Evolutionary conservation across 768 basidiomycete species (phyloP).

Genomic region (Termitomyces sp.): DNA sequence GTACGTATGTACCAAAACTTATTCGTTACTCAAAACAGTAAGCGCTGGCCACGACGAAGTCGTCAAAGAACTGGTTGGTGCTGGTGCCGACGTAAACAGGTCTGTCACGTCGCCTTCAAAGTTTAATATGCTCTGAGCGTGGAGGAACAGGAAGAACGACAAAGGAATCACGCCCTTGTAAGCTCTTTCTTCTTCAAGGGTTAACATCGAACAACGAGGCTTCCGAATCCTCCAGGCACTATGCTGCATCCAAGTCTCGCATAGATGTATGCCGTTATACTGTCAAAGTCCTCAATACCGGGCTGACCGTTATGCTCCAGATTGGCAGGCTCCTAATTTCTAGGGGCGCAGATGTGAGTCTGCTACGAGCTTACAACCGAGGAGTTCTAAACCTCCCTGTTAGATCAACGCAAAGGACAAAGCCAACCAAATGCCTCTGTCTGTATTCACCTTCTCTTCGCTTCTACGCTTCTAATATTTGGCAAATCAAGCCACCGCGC

Average conservation of each 20-base stretch:
- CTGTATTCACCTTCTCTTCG: conserved; percentile 25
- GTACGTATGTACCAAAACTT: conserved; percentile 7
- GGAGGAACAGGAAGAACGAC: conserved; percentile 54
- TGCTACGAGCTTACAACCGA: conserved; percentile 25
- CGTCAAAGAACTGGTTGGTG: conserved; percentile 73
- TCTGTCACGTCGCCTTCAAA: conserved; percentile 21
- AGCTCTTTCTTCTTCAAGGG: conserved; percentile 24
- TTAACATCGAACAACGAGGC: conserved; percentile 14
- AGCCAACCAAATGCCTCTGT: conserved; percentile 91
- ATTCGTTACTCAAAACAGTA: conserved; percentile 39
- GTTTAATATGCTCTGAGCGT: conserved; percentile 17
- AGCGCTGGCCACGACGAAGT: conserved; percentile 79
- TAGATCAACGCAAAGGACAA: conserved; percentile 95
- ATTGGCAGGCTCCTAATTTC: conserved; percentile 84
- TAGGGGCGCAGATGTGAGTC: conserved; percentile 87
- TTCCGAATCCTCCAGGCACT: conserved; percentile 57
- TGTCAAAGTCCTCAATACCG: conserved; percentile 18
- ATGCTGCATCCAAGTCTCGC: conserved; percentile 89
- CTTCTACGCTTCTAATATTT: conserved; percentile 18
- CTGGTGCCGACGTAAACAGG: conserved; percentile 78
- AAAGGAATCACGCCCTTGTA: conserved; percentile 85
- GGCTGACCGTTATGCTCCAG: conserved; percentile 43
- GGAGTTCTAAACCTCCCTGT: conserved; percentile 25
- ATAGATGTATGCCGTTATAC: conserved; percentile 58
- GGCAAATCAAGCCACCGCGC: conserved; percentile 75